Evolutionary conservation across 2,329 filamentous ascomycete genomes (phyloP).

Genomic region (Lasiodiplodia citricola): DNA sequence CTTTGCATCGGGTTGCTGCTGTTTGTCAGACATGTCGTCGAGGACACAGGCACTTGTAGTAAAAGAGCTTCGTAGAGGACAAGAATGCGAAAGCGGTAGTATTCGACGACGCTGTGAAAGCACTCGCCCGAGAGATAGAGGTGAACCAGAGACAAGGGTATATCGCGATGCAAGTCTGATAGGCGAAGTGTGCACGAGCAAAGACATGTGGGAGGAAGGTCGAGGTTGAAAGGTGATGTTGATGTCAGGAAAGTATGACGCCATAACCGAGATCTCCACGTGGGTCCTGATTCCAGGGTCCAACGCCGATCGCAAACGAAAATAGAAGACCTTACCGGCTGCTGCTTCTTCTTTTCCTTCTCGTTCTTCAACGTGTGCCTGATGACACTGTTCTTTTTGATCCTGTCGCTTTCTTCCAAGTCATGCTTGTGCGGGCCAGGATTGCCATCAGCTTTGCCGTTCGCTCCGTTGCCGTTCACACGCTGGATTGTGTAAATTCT

Average conservation of each 20-base stretch:
- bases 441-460: constrained; percentile 72
- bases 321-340: constrained; percentile 1
- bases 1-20: constrained; percentile 49
- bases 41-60: constrained; percentile 45
- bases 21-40: constrained; percentile 51
- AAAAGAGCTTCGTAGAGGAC: not conserved
- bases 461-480: constrained; percentile 77
- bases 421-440: constrained; percentile 76
- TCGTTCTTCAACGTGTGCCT: constrained; percentile 68
- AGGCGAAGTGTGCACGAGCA: not conserved
- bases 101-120: not conserved
- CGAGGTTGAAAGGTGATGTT: constrained; percentile 1
- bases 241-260: constrained; percentile 20
- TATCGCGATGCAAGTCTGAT: not conserved
- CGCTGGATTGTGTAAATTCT: constrained; percentile 72
- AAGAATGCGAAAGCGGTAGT: not conserved
- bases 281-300: not conserved
- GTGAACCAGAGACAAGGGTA: not conserved
- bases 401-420: constrained; percentile 74
- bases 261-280: constrained; percentile 17
- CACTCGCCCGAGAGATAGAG: not conserved
- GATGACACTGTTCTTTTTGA: constrained; percentile 81
- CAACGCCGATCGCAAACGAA: constrained; percentile 2
- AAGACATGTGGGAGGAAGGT: not conserved
- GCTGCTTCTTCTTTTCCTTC: constrained; percentile 66